These are phyloP conservation scores for Suillus fuscotomentosus DNA, from an alignment of 768 basidiomycete species.

Conservation along the genomic window DNA sequence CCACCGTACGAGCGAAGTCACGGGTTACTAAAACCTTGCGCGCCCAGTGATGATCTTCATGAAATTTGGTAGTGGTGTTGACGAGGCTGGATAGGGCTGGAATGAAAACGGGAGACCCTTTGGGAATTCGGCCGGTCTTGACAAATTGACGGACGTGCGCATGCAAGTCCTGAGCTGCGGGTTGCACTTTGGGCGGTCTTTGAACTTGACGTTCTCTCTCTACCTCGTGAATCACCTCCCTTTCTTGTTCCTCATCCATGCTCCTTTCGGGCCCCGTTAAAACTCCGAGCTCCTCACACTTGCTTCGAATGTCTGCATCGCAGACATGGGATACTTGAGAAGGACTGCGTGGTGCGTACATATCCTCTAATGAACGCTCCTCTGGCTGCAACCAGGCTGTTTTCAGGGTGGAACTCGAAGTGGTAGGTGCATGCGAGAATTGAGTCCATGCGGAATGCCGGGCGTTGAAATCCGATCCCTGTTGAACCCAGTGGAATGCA, in stretches of 20 bases:
- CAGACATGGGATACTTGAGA: not conserved
- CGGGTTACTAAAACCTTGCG: slow-evolving; percentile 12
- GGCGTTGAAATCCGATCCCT: slow-evolving; percentile 23
- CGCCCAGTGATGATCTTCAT: slow-evolving; percentile 24
- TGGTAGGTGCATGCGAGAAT: slow-evolving; percentile 3
- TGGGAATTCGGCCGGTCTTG: slow-evolving; percentile 24
- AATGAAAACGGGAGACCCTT: slow-evolving; percentile 19
- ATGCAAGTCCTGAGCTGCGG: slow-evolving; percentile 23
- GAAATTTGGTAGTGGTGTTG: slow-evolving; percentile 5
- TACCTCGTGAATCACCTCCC: slow-evolving; percentile 45
- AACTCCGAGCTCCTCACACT: slow-evolving; percentile 19
- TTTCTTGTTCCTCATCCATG: slow-evolving; percentile 50
- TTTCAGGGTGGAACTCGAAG: slow-evolving; percentile 2
- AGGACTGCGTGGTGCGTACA: slow-evolving; percentile 23
- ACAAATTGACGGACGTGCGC: slow-evolving; percentile 24
- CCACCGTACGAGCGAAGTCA: slow-evolving; percentile 18
- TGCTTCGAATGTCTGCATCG: slow-evolving; percentile 12
- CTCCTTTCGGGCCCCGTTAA: slow-evolving; percentile 13
- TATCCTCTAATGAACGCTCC: slow-evolving; percentile 35
- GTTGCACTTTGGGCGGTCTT: slow-evolving; percentile 29
- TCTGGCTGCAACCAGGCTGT: slow-evolving; percentile 40
- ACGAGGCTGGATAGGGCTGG: slow-evolving; percentile 14
- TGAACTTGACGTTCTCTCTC: slow-evolving; percentile 41
- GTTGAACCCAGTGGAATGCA: slow-evolving; percentile 42
- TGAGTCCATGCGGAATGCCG: slow-evolving; percentile 19